These are phyloP conservation scores for Carex kokanica DNA, from an alignment of 176 grass and related monocot genomes.

Conservation along the genomic window DNA sequence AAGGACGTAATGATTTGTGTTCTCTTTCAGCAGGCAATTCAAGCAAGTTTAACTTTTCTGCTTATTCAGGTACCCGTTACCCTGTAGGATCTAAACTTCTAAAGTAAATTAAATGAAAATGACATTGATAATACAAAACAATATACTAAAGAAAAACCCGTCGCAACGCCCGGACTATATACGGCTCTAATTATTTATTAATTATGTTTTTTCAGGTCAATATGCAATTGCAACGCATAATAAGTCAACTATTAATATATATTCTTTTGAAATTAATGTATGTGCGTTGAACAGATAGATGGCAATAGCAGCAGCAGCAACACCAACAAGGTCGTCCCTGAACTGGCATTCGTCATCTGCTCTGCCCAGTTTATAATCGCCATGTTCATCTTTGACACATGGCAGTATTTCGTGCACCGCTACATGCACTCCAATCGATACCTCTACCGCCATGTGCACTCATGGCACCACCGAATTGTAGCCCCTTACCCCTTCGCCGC, in stretches of 20 bases:
- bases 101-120: too few species aligned
- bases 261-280: neutral
- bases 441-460: conserved; percentile 28
- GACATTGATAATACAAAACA: too few species aligned
- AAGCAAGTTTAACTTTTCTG: conserved; percentile 16
- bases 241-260: neutral
- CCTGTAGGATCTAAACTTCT: too few species aligned
- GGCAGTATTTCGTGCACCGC: conserved; percentile 31
- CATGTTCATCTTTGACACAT: conserved; percentile 29
- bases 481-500: conserved; percentile 30
- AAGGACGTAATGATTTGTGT: conserved; percentile 52
- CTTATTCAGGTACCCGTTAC: neutral
- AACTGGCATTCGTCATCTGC: neutral
- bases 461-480: conserved; percentile 31
- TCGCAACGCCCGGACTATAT: too few species aligned
- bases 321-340: neutral
- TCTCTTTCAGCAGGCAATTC: conserved; percentile 76
- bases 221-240: neutral
- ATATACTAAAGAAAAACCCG: too few species aligned
- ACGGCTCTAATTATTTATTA: neutral
- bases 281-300: neutral
- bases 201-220: neutral
- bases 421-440: conserved; percentile 30
- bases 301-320: neutral
- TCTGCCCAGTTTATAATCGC: neutral